Evolutionary conservation across 2,329 filamentous ascomycete genomes (phyloP).

Genomic region (Ceratocystis papillata): DNA sequence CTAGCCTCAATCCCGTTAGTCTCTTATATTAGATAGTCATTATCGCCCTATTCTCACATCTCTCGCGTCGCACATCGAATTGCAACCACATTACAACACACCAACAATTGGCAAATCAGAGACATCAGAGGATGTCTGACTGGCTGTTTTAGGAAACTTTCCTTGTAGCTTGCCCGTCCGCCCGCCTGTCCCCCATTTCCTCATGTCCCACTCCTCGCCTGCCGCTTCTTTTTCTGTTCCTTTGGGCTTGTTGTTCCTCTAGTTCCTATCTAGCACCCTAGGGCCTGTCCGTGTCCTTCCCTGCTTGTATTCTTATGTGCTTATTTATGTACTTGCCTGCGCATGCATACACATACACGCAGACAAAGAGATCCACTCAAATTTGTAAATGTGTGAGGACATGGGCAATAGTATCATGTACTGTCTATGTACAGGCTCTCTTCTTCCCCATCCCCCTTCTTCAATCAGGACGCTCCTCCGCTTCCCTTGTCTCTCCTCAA

Average conservation of each 20-base stretch:
- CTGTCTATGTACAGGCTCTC: not conserved
- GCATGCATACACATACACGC: not conserved
- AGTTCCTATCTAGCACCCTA: not conserved
- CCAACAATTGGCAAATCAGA: not conserved
- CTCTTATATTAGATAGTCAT: not conserved
- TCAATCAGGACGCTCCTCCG: not conserved
- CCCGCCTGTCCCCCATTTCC: not conserved
- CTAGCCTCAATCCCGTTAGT: not conserved
- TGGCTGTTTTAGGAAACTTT: conserved; percentile 4
- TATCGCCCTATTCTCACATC: not conserved
- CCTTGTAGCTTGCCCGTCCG: not conserved
- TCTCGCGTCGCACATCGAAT: not conserved
- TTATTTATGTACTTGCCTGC: not conserved
- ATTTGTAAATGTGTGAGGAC: not conserved
- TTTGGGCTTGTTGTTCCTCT: not conserved
- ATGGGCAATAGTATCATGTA: not conserved
- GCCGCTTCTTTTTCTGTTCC: not conserved
- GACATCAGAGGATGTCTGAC: not conserved
- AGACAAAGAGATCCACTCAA: not conserved
- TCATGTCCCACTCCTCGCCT: not conserved
- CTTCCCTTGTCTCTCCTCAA: not conserved
- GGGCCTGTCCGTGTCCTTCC: not conserved
- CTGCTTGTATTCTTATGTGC: not conserved
- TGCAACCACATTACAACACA: not conserved
- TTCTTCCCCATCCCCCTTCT: not conserved